These are phyloP conservation scores for Pythium angustatum DNA, from an alignment of 352 stramenopile species.

Conservation along the genomic window DNA sequence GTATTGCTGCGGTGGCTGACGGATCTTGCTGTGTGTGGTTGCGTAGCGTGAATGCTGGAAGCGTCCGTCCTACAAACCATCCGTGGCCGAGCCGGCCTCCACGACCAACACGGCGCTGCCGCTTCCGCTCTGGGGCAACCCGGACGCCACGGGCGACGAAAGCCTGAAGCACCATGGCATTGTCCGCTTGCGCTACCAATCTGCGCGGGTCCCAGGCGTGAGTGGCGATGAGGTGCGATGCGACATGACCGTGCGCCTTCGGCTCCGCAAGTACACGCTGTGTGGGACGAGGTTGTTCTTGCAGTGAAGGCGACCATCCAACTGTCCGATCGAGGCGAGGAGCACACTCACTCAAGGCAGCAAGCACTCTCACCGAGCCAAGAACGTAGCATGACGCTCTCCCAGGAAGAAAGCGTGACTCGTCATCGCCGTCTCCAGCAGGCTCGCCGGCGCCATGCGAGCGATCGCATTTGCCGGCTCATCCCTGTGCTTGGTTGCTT, in stretches of 20 bases:
- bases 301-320: conserved; percentile 11
- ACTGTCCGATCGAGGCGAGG: too few relatives aligned
- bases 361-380: too few relatives aligned
- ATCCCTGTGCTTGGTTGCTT: conserved; percentile 11
- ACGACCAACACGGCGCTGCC: conserved; percentile 28
- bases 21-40: neutral
- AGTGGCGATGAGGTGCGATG: conserved; percentile 9
- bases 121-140: conserved; percentile 46
- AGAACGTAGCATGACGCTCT: conserved; percentile 6
- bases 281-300: conserved; percentile 33
- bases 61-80: conserved; percentile 19
- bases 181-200: conserved; percentile 49
- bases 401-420: neutral
- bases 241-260: conserved; percentile 29
- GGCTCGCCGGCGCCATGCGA: neutral
- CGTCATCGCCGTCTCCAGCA: conserved; percentile 4
- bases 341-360: too few relatives aligned
- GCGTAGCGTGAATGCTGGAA: conserved; percentile 28
- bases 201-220: neutral
- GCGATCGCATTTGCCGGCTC: conserved; percentile 3
- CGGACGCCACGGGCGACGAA: conserved; percentile 53
- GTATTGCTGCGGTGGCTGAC: neutral
- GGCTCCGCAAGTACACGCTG: conserved; percentile 34
- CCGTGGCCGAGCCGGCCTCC: conserved; percentile 5
- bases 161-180: conserved; percentile 64